Evolutionary conservation across 768 basidiomycete genomes (phyloP).

Genomic region (Tricholoma hemisulphureum): DNA sequence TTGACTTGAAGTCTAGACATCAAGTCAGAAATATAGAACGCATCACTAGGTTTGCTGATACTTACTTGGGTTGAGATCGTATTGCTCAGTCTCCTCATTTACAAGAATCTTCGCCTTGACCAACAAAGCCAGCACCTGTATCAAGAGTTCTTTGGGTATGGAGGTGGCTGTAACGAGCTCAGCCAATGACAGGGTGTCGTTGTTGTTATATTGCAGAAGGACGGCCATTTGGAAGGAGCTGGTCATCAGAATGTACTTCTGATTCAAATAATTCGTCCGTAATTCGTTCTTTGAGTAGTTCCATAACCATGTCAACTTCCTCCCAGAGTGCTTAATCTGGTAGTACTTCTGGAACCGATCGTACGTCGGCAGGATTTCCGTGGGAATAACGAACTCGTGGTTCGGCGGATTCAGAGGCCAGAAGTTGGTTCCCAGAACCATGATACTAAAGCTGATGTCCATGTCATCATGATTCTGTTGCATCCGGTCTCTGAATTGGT

Average conservation of each 20-base stretch:
- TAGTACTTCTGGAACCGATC: constrained; percentile 93
- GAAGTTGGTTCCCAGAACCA: constrained; percentile 93
- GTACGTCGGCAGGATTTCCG: constrained; percentile 83
- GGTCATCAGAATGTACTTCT: constrained; percentile 95
- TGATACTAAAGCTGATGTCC: constrained; percentile 87
- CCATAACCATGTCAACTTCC: constrained; percentile 98
- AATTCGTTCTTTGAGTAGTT: constrained; percentile 97
- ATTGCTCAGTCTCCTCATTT: constrained; percentile 85
- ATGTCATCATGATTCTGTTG: constrained; percentile 80
- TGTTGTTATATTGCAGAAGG: constrained; percentile 90
- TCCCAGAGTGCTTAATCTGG: constrained; percentile 88
- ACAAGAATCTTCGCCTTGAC: constrained; percentile 89
- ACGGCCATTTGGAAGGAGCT: constrained; percentile 95
- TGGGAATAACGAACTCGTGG: constrained; percentile 86
- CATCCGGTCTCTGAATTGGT: constrained; percentile 93
- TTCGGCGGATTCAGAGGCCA: constrained; percentile 88
- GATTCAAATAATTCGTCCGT: constrained; percentile 86
- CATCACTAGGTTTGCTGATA: background rate
- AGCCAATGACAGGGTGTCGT: constrained; percentile 76
- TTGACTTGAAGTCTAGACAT: constrained; percentile 76
- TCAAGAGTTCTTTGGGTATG: constrained; percentile 77
- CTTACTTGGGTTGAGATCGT: constrained; percentile 82
- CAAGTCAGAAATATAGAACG: background rate
- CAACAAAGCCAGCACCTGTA: constrained; percentile 65
- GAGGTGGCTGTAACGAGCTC: constrained; percentile 80